phyloP scores from a whole-genome alignment of 169 alveolate species.

The Plasmodium chabaudi region DNA sequence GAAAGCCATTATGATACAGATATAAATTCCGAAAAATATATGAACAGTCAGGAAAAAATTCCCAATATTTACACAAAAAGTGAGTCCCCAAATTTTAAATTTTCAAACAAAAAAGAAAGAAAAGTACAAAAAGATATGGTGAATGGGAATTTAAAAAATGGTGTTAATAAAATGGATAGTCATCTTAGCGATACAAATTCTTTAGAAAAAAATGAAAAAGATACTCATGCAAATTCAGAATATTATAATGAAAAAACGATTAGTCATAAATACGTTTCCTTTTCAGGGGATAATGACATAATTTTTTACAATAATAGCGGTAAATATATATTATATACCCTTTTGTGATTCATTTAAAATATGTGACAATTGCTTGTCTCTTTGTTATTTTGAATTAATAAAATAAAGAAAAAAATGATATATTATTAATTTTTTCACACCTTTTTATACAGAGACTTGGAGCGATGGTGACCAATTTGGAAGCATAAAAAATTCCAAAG shows the following conservation, averaged over 20 bases:
- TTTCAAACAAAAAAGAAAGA: slow-evolving; percentile 2
- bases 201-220: slow-evolving; percentile 6
- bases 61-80: neutral
- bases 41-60: neutral
- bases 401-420: neutral
- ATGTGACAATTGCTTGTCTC: neutral
- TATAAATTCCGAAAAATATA: neutral
- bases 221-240: neutral
- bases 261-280: slow-evolving; percentile 34
- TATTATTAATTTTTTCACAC: neutral
- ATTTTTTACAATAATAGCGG: slow-evolving; percentile 25
- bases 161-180: neutral
- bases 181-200: neutral
- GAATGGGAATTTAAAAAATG: slow-evolving; percentile 42
- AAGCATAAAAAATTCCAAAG: too few relatives aligned
- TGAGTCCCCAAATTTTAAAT: neutral
- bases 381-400: too few relatives aligned
- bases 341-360: neutral
- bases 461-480: too few relatives aligned
- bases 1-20: neutral
- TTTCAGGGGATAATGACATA: slow-evolving; percentile 26
- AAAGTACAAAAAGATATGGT: neutral
- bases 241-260: slow-evolving; percentile 22
- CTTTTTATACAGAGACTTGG: neutral
- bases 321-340: neutral